Evolutionary conservation across 805 yeast species (phyloP).

Genomic region (Ogataea wickerhamii): DNA sequence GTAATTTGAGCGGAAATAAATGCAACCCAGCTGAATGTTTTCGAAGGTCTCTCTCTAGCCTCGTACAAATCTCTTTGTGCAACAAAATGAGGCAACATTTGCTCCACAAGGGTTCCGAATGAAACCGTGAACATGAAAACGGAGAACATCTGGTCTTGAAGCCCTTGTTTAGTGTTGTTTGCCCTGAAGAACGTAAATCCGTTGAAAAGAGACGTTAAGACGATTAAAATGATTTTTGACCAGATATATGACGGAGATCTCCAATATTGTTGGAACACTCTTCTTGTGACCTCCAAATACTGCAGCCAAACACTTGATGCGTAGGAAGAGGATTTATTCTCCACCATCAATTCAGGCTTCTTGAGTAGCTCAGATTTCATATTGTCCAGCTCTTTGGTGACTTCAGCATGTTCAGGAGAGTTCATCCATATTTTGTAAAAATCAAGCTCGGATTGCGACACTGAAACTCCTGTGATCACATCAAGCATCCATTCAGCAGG

Average conservation of each 20-base stretch:
- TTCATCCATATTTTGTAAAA: constrained; percentile 69
- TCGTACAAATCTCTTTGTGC: constrained; percentile 61
- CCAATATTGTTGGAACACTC: constrained; percentile 58
- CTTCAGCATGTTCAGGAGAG: constrained; percentile 55
- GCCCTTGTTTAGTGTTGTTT: constrained; percentile 51
- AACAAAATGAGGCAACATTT: constrained; percentile 55
- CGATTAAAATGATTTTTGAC: constrained; percentile 50
- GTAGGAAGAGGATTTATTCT: constrained; percentile 36
- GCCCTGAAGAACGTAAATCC: constrained; percentile 69
- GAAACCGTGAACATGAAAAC: constrained; percentile 59
- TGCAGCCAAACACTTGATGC: constrained; percentile 42
- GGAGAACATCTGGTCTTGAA: constrained; percentile 78
- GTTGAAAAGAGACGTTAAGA: constrained; percentile 53
- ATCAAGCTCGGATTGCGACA: constrained; percentile 62
- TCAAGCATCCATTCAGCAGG: constrained; percentile 92
- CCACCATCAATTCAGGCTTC: constrained; percentile 31
- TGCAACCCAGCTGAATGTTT: constrained; percentile 60
- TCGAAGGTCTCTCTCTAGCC: constrained; percentile 66
- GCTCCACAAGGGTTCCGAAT: constrained; percentile 54
- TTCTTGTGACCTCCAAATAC: constrained; percentile 37
- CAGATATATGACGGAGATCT: constrained; percentile 56
- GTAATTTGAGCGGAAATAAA: constrained; percentile 58
- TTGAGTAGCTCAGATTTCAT: constrained; percentile 50
- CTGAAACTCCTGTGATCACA: constrained; percentile 76
- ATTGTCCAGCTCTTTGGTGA: constrained; percentile 54